Conservation (phyloP, 768 basidiomycete genomes). For the Boletus eberwhitei region DNA sequence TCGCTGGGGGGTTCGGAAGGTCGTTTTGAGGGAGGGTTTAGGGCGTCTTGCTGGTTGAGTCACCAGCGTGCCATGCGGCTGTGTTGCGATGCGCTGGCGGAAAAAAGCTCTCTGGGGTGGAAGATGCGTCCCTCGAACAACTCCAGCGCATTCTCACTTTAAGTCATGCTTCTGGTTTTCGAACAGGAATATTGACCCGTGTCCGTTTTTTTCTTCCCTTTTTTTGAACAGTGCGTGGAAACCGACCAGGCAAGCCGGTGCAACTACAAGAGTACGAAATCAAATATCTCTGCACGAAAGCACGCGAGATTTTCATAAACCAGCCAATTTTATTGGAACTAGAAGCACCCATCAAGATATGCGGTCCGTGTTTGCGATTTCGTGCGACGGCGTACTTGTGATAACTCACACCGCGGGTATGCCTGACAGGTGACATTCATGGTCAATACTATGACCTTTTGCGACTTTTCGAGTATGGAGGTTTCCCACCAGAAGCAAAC, state of each 20-base stretch:
- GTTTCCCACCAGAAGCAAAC: conserved; percentile 99
- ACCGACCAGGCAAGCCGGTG: conserved; percentile 97
- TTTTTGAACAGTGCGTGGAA: conserved; percentile 77
- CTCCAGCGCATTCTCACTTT: not conserved
- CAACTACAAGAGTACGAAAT: conserved; percentile 99
- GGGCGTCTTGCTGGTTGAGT: conserved; percentile 5
- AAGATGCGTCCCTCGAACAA: not conserved
- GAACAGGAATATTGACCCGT: conserved; percentile 17
- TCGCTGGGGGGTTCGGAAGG: not conserved
- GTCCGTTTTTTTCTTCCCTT: conserved; percentile 14
- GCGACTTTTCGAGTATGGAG: conserved; percentile 97
- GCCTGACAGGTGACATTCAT: conserved; percentile 84
- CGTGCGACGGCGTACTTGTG: conserved; percentile 2
- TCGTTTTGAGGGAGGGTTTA: conserved; percentile 2
- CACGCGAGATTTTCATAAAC: conserved; percentile 98
- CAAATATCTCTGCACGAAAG: conserved; percentile 98
- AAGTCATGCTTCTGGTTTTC: not conserved
- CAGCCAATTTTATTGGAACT: conserved; percentile 97
- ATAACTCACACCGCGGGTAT: conserved; percentile 24
- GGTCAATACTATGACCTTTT: conserved; percentile 99
- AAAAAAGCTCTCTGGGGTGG: conserved; percentile 12
- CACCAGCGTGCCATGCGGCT: conserved; percentile 14
- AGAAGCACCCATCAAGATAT: conserved; percentile 99
- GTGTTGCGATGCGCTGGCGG: conserved; percentile 9
- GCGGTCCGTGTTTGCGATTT: conserved; percentile 58